Percentiles rank a stretch among this genome's conserved stretches.
These are phyloP conservation scores for Puccinia triticina DNA, from an alignment of 1,284 basidiomycete species.

Conservation along the genomic window DNA sequence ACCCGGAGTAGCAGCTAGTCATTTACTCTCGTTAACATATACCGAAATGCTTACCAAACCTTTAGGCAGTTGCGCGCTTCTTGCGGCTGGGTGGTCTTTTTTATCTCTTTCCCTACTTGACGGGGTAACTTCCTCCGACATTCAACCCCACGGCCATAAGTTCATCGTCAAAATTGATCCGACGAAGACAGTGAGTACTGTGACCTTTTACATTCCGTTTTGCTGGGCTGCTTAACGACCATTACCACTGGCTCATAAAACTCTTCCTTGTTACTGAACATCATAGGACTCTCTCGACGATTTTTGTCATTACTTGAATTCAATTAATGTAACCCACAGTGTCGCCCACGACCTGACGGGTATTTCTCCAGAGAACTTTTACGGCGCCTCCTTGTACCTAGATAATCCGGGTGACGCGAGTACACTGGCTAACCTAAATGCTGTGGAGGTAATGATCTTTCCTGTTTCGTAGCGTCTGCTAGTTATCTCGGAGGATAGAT, in stretches of 20 bases:
- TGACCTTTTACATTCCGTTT: neutral
- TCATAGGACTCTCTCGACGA: slow-evolving; percentile 29
- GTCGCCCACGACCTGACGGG: slow-evolving; percentile 26
- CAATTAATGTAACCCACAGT: slow-evolving; percentile 24
- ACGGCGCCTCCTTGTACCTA: slow-evolving; percentile 30
- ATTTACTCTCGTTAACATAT: too few relatives aligned
- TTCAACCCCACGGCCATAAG: neutral
- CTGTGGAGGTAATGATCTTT: slow-evolving; percentile 22
- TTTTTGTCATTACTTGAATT: slow-evolving; percentile 30
- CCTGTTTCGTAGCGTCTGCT: neutral
- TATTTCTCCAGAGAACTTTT: slow-evolving; percentile 23
- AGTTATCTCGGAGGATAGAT: too few relatives aligned
- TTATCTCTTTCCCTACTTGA: neutral
- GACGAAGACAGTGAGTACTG: neutral
- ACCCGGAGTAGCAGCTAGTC: too few relatives aligned
- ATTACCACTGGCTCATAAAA: neutral
- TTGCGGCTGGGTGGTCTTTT: neutral
- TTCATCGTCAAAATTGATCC: slow-evolving; percentile 28
- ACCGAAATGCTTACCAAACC: neutral
- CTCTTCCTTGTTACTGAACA: neutral
- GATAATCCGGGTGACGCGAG: slow-evolving; percentile 1
- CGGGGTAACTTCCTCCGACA: slow-evolving; percentile 4
- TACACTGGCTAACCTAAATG: neutral
- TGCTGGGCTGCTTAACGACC: neutral
- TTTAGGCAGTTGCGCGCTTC: neutral